Base-by-base conservation (phyloP, 805 yeast species). In the Yarrowia bubula region DNA sequence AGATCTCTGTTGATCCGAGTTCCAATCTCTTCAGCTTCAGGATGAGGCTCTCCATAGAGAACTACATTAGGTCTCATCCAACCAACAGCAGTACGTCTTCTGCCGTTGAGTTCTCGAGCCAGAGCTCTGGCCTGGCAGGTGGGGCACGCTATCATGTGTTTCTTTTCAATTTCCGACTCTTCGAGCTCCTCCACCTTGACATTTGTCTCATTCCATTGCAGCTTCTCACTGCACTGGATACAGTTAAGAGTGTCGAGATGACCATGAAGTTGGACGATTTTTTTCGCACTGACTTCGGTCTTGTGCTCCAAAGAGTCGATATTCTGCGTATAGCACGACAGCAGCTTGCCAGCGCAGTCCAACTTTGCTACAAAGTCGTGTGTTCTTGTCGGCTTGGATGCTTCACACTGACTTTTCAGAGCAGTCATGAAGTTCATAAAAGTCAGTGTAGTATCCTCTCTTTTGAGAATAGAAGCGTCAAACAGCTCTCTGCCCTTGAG, bases 11-110 rank as follows among this genome's bases (percentile, higher is more conserved):
- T 81, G 43, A 90, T 76, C 8, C 92, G 91, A 53, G 80, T 81
- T 1, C 96, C 88, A 46, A 93, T 85, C n/a, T 80, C 76, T 67
- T 90, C 97, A 5, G 92, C 86, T 68, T 85, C 84, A 1, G 97
- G 97, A 75, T 93, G 98, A 71, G 92, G 87, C 73, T 93, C 98
- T 1, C 98, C 98, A 74, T 93, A 93, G 22, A 93, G 79, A 1
- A 93, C 96, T 66, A 93, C 92, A 71, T 88, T 88, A 5, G 99
- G 99, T 65, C 97, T 81, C 48, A 95, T 77, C 31, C 84, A 75
- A 0, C 99, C 99, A 5, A 87, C 83, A 0, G 90, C 87, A 0
- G 89, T 84, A 8, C 83, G 73, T 65, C 99, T 76, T 74, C 92
- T 92, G 3, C 98, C 98, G 15, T 79, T 75, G 65, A 78, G 79